Evolutionary conservation across 1,284 basidiomycete species (phyloP).

Genomic region (Ceratobasidium sp.): DNA sequence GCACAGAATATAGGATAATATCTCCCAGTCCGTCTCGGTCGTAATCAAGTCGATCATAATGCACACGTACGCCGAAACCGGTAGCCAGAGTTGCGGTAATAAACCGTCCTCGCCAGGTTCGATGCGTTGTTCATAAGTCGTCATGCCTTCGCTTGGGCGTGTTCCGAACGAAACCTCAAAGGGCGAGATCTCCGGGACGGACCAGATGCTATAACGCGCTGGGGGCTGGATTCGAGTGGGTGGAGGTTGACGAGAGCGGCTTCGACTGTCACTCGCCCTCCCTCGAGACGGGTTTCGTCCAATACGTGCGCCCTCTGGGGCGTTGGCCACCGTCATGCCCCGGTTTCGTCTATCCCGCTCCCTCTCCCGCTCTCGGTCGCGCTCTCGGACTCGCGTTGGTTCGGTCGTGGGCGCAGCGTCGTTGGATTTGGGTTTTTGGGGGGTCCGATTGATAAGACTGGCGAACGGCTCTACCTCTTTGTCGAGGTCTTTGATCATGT

Average conservation of each 20-base stretch:
- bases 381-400: slow-evolving; percentile 49
- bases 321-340: slow-evolving; percentile 55
- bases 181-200: slow-evolving; percentile 77
- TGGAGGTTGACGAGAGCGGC: slow-evolving; percentile 72
- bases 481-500: slow-evolving; percentile 68
- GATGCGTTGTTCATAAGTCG: slow-evolving; percentile 69
- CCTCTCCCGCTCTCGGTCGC: slow-evolving; percentile 50
- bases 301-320: slow-evolving; percentile 60
- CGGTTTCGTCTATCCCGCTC: slow-evolving; percentile 51
- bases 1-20: slow-evolving; percentile 91
- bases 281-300: slow-evolving; percentile 68
- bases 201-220: slow-evolving; percentile 75
- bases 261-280: slow-evolving; percentile 72
- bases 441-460: slow-evolving; percentile 53
- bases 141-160: slow-evolving; percentile 77
- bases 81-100: slow-evolving; percentile 69
- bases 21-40: slow-evolving; percentile 90
- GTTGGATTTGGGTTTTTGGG: background rate
- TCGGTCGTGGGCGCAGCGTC: slow-evolving; percentile 17
- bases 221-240: slow-evolving; percentile 55
- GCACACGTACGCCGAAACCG: slow-evolving; percentile 82
- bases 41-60: slow-evolving; percentile 78
- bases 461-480: slow-evolving; percentile 57
- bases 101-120: slow-evolving; percentile 56
- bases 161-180: slow-evolving; percentile 77